Evolutionary conservation across 2,329 filamentous ascomycete species (phyloP), one percentile per base, ranked within the genome.

Genomic region (Macrophomina phaseolina): DNA sequence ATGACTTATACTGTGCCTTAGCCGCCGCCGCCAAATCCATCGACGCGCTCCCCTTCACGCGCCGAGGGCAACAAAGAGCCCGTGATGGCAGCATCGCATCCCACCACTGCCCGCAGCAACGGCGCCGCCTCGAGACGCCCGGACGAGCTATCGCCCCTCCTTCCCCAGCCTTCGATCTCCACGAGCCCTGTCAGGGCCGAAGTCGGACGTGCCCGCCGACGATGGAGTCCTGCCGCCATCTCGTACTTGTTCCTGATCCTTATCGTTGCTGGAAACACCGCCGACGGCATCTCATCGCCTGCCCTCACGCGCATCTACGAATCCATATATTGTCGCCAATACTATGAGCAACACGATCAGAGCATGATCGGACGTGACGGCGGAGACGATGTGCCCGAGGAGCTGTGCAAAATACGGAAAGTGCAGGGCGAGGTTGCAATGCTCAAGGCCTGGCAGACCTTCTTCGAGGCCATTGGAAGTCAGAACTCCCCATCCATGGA

Each of bases 341-440:
- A 82, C 68, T 84, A 82, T 69, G 81, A 83, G 5, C 75, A 80
- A 2, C 74, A 80, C 52, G 70, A 77, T 30, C 73, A 80, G 0
- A 70, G 69, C 38, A 69, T 53, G 63, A 64, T 74, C 5, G 71
- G 69, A 16, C 68, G 66, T 7, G 67, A 64, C 30, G 70, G 76
- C 9, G 72, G 38, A 16, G 62, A 45, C 28, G 42, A 11, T 11
- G 63, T 46, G 18, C 75, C 75, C 1, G 83, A 86, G 66, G 72
- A 77, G 18, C 72, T 72, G 5, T 88, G 86, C 76, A 87, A 88
- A 71, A 73, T 74, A 3, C 72, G 77, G 0, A 73, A 77, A 2
- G 83, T 89, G 0, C 85, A 88, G 70, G 78, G 81, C 32, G 79
- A 81, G 23, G 76, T 88, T 51, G 84, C 86, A 12, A 81, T 83